Percentiles rank a stretch among this genome's conserved stretches.
Evolutionary conservation across 2,329 filamentous ascomycete genomes (phyloP).

Genomic region (Cladophialophora chaetospira): DNA sequence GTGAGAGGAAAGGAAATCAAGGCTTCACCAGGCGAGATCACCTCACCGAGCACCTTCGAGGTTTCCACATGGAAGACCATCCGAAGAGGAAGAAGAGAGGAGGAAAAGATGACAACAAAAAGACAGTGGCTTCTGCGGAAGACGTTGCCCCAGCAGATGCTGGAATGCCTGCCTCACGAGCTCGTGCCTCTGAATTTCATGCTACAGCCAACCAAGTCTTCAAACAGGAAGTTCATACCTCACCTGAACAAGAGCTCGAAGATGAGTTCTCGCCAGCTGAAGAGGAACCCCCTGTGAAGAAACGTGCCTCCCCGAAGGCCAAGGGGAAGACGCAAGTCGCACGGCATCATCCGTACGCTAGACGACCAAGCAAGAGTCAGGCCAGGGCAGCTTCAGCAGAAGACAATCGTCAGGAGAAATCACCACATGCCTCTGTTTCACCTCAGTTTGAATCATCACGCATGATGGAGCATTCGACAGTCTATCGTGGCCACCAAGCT

Average conservation of each 20-base stretch:
- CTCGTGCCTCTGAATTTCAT: neutral
- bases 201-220: neutral
- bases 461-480: neutral
- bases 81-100: neutral
- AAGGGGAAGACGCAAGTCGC: neutral
- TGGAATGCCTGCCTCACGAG: neutral
- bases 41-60: conserved; percentile 58
- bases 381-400: neutral
- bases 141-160: neutral
- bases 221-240: neutral
- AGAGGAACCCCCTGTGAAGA: neutral
- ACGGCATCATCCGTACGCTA: neutral
- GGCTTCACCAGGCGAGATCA: conserved; percentile 62
- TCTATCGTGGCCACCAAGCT: neutral
- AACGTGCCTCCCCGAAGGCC: neutral
- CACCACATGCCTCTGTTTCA: neutral
- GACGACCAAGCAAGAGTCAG: neutral
- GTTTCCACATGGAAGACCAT: conserved; percentile 51
- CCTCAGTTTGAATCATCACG: neutral
- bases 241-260: conserved; percentile 2
- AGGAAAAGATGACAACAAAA: neutral
- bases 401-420: neutral
- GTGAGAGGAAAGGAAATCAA: conserved; percentile 48
- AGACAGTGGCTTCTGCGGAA: neutral
- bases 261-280: neutral